Conservation (phyloP, 2,329 filamentous ascomycete species). For the Ophiosphaerella herpotricha region DNA sequence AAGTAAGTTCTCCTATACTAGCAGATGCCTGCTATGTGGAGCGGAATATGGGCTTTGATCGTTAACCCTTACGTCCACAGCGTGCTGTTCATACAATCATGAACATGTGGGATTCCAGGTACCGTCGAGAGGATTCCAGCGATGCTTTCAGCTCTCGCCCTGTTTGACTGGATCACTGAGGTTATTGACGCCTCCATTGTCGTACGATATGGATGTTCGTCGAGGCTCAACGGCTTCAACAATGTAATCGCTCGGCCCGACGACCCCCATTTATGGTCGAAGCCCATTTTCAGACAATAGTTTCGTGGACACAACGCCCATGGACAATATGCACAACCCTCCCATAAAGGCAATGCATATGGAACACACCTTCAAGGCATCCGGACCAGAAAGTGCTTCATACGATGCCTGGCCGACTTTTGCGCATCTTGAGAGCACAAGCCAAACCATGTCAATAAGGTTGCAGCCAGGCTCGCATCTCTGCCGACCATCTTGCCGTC, state of each 20-base stretch:
- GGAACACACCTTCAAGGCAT: conserved; percentile 9
- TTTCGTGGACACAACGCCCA: conserved; percentile 19
- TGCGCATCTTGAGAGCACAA: conserved; percentile 1
- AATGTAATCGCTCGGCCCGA: conserved; percentile 30
- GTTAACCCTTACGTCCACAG: too few relatives aligned
- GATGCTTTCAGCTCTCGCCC: conserved; percentile 29
- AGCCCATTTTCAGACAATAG: conserved; percentile 28
- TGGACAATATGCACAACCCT: conserved; percentile 19
- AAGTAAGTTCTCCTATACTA: neutral
- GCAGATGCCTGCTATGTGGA: neutral
- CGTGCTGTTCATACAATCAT: too few relatives aligned
- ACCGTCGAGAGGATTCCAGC: conserved; percentile 14
- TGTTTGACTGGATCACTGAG: conserved; percentile 21
- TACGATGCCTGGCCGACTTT: conserved; percentile 14
- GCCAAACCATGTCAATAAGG: conserved; percentile 5
- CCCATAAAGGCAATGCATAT: conserved; percentile 20
- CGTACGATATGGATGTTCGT: conserved; percentile 33
- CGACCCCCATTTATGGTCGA: conserved; percentile 31
- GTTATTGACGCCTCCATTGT: conserved; percentile 30
- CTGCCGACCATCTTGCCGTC: conserved; percentile 10
- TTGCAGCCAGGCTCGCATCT: conserved; percentile 1
- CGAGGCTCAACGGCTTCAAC: conserved; percentile 37
- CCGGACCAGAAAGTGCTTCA: conserved; percentile 6
- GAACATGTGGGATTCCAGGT: conserved; percentile 15
- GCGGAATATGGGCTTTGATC: too few relatives aligned